phyloP scores from a whole-genome alignment of 2,329 filamentous ascomycete genomes.

The Elsinoe ampelina region DNA sequence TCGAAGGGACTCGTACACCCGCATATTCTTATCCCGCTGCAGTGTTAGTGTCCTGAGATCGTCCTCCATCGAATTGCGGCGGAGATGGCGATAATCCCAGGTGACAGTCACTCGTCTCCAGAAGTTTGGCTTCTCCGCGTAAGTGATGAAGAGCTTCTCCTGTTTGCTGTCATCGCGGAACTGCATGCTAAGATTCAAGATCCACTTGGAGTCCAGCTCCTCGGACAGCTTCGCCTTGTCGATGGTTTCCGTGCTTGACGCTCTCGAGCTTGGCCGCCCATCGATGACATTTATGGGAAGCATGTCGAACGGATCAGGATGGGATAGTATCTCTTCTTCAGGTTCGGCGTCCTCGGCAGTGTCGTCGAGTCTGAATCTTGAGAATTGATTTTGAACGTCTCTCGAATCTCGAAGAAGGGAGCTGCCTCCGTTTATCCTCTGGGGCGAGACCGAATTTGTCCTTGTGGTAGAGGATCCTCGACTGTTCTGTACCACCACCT shows the following conservation, averaged over 20 bases:
- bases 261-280: constrained; percentile 17
- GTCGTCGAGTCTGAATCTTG: constrained; percentile 2
- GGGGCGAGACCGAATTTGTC: neutral
- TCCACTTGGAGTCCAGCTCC: constrained; percentile 84
- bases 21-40: constrained; percentile 83
- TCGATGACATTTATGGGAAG: neutral
- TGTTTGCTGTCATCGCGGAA: constrained; percentile 86
- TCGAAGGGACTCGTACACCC: constrained; percentile 89
- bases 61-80: constrained; percentile 71
- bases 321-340: constrained; percentile 15
- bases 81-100: constrained; percentile 77
- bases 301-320: constrained; percentile 18
- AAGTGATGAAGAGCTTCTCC: constrained; percentile 98
- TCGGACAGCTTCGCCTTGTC: constrained; percentile 60
- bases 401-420: neutral
- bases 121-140: constrained; percentile 64
- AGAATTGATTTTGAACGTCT: neutral
- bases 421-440: neutral
- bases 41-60: constrained; percentile 69
- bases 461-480: neutral
- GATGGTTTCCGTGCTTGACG: constrained; percentile 25
- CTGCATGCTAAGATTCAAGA: constrained; percentile 96
- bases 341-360: constrained; percentile 6
- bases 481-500: constrained; percentile 2
- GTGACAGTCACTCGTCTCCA: constrained; percentile 91